Conservation (phyloP, 257 asterid species). For the Lantana camara region DNA sequence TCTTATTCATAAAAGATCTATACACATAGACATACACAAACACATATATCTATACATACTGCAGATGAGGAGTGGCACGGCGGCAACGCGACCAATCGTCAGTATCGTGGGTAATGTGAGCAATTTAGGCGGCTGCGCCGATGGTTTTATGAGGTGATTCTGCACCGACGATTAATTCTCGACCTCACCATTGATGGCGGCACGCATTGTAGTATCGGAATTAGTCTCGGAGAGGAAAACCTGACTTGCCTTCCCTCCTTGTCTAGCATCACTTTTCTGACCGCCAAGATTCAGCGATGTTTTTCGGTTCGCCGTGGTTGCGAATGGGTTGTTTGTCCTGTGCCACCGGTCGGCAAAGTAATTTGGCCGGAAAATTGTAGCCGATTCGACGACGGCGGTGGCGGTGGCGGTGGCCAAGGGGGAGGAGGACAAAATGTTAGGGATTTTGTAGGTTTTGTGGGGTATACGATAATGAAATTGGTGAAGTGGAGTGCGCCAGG, state of each 20-base stretch:
- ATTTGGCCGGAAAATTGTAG: conserved; percentile 22
- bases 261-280: conserved; percentile 21
- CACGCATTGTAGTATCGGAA: conserved; percentile 46
- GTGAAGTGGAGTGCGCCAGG: conserved; percentile 53
- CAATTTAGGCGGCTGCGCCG: conserved; percentile 45
- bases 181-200: conserved; percentile 45
- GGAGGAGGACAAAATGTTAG: conserved; percentile 32
- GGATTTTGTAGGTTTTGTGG: conserved; percentile 43
- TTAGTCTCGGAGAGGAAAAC: conserved; percentile 20
- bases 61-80: conserved; percentile 68
- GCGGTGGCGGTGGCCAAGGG: conserved; percentile 27
- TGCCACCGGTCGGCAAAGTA: conserved; percentile 44
- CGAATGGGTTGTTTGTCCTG: conserved; percentile 26
- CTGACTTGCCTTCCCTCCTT: not conserved
- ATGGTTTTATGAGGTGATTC: conserved; percentile 34
- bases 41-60: conserved; percentile 42
- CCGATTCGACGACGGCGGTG: not conserved
- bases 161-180: conserved; percentile 36
- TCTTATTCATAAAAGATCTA: not conserved
- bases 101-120: conserved; percentile 87
- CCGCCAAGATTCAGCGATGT: conserved; percentile 25
- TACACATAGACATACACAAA: no score
- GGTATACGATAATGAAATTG: conserved; percentile 35
- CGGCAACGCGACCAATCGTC: conserved; percentile 81
- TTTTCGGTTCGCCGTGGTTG: conserved; percentile 33